Base-by-base conservation (phyloP, 1,139 yeast species). In the Yamadazyma oceani region DNA sequence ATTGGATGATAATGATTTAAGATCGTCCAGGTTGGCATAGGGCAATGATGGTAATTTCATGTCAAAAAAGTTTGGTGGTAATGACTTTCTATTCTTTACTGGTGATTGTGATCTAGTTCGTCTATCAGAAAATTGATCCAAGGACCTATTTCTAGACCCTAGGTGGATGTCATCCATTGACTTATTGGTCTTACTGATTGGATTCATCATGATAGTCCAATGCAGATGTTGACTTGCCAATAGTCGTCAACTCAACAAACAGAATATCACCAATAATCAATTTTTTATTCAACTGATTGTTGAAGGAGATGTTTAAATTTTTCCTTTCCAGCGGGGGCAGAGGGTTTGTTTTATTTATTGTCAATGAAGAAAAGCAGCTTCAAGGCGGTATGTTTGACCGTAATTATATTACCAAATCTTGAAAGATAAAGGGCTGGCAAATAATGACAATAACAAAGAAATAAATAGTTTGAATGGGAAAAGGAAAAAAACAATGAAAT, bases 51-150 rank as follows among this genome's bases (percentile, higher is more conserved):
- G 57, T n/a, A 54, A 40, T 31, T 51, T 49, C 55, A 51, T 48
- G 35, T 58, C 59, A 32, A 51, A 46, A 35, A 53, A 48, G 33
- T 44, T 48, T 10, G 61, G 48, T 5, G 64, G 62, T 35, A 61
- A 45, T 3, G 61, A 51, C 17, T 51, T 52, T 31, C 66, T 51
- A 37, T 46, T 55, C 42, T 57, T 62, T 15, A 47, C 52, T 10
- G 70, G 70, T 12, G 69, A 63, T 14, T 48, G 41, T 5, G 67
- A 64, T 25, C 69, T 51, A 16, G 67, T 49, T 43, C 64, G 52
- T 45, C 60, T 47, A 22, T 53, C 57, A 5, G 42, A 30, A 13
- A 13, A 7, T 13, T 12, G 9, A 29, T 23, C 14, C 34, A n/a
- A 7, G 21, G 21, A 10, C 16, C 11, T 26, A 14, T 26, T 26